A percentile compares a stretch with the other conserved stretches of the same genome.
Conservation (phyloP, 148 eudicot species). For the Cornus florida region DNA sequence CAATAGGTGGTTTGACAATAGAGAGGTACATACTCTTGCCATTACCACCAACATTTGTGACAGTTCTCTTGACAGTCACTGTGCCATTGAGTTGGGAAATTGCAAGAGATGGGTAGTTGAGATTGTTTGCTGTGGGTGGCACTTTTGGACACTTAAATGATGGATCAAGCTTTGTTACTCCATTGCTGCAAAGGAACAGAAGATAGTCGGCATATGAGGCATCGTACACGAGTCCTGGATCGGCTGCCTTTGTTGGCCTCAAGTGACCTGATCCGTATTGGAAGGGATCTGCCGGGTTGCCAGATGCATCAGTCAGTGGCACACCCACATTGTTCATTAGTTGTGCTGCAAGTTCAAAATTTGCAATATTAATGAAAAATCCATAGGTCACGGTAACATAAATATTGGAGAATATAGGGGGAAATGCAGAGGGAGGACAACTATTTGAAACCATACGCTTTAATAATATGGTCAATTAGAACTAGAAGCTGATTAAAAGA, state of each 20-base stretch:
- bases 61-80: slow-evolving; percentile 45
- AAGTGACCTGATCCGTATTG: slow-evolving; percentile 88
- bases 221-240: slow-evolving; percentile 88
- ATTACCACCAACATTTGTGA: slow-evolving; percentile 60
- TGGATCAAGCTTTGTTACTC: slow-evolving; percentile 30
- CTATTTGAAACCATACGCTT: no score
- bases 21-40: slow-evolving; percentile 46
- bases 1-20: slow-evolving; percentile 50
- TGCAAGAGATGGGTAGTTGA: slow-evolving; percentile 77
- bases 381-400: neutral
- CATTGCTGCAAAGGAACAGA: slow-evolving; percentile 60
- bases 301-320: slow-evolving; percentile 54
- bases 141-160: slow-evolving; percentile 57
- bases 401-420: no score
- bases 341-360: slow-evolving; percentile 50
- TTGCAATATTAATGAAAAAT: neutral
- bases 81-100: slow-evolving; percentile 54
- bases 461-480: no score
- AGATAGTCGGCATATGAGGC: slow-evolving; percentile 77
- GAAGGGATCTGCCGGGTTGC: slow-evolving; percentile 63
- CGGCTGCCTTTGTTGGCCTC: slow-evolving; percentile 73
- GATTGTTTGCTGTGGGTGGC: slow-evolving; percentile 34
- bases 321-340: slow-evolving; percentile 45
- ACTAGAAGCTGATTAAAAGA: no score
- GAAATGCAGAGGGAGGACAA: no score